These are phyloP conservation scores for Harrya chromipes DNA, from an alignment of 768 basidiomycete genomes.

Conservation along the genomic window DNA sequence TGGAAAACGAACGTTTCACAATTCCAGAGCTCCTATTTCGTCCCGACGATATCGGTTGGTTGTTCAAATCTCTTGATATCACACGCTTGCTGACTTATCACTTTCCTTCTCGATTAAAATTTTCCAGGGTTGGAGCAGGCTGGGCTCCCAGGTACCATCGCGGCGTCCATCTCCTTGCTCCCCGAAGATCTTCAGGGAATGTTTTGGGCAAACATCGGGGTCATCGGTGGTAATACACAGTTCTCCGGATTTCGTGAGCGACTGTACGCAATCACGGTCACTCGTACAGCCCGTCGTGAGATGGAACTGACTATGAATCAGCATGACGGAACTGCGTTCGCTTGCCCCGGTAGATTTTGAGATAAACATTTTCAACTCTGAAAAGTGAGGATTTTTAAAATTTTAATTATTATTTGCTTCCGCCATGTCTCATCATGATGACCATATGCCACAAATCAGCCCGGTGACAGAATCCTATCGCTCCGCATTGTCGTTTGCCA, in stretches of 20 bases:
- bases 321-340: constrained; percentile 68
- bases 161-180: constrained; percentile 69
- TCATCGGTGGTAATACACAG: constrained; percentile 81
- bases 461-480: constrained; percentile 65
- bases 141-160: constrained; percentile 75
- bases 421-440: constrained; percentile 8
- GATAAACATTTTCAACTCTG: constrained; percentile 66
- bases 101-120: constrained; percentile 2
- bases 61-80: constrained; percentile 7
- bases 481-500: constrained; percentile 58
- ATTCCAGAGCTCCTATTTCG: constrained; percentile 93
- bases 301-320: constrained; percentile 33
- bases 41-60: constrained; percentile 84
- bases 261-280: constrained; percentile 53
- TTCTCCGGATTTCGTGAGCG: constrained; percentile 71
- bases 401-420: neutral
- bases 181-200: constrained; percentile 83
- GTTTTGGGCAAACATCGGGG: constrained; percentile 93
- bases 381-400: constrained; percentile 54
- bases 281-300: constrained; percentile 11
- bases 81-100: constrained; percentile 6
- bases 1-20: constrained; percentile 90
- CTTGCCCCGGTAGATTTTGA: constrained; percentile 82
- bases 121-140: constrained; percentile 70
- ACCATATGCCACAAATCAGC: constrained; percentile 36